Base-by-base conservation (phyloP, 805 yeast genomes). In the Barnettozyma wickerhamii region DNA sequence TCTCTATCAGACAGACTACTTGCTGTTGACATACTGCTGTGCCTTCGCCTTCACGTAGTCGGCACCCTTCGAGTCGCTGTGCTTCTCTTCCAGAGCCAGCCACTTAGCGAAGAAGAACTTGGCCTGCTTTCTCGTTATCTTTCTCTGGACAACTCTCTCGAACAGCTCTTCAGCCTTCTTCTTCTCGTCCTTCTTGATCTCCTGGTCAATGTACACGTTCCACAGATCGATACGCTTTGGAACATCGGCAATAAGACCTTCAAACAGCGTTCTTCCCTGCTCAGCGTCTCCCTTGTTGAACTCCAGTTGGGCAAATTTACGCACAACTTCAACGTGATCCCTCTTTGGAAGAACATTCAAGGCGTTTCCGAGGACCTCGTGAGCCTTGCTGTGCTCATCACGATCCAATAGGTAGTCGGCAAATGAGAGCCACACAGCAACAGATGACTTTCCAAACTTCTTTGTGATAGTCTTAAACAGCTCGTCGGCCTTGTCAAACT, bases 171-270 rank as follows among this genome's bases (percentile, higher is more conserved):
- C 91, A 28, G 80, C 84, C 61, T 78, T 81, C 50, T 68, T 66
- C 63, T 80, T 81, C 38, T 79, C 83, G 39, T 73, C 76, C 21
- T 64, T 58, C 64, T 87, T 89, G 55, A 87, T 81, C 63, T 91
- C 98, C 62, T 87, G 95, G 62, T 91, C 99, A 49, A 91, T 75
- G 64, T 89, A 91, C 30, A 91, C 95, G 56, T 85, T 90, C 98
- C 98, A 91, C 47, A 91, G 64, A 63, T 91, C 99, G 47, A 87
- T 77, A 66, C 95, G 79, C 72, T 88, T 88, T 40, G 96, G 93
- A 35, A 85, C 91, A 58, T 90, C 93, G 19, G 91, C 77, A 40
- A 91, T 63, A 49, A 91, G 74, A 44, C 97, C 98, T 68, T 91
- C 98, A 56, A 91, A 87, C 51, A 91, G 72, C 2, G 97, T 86